Percentiles rank a stretch among this genome's conserved stretches.
These are phyloP conservation scores for Xylariaceae sp. DNA, from an alignment of 2,329 filamentous ascomycete species.

Conservation along the genomic window DNA sequence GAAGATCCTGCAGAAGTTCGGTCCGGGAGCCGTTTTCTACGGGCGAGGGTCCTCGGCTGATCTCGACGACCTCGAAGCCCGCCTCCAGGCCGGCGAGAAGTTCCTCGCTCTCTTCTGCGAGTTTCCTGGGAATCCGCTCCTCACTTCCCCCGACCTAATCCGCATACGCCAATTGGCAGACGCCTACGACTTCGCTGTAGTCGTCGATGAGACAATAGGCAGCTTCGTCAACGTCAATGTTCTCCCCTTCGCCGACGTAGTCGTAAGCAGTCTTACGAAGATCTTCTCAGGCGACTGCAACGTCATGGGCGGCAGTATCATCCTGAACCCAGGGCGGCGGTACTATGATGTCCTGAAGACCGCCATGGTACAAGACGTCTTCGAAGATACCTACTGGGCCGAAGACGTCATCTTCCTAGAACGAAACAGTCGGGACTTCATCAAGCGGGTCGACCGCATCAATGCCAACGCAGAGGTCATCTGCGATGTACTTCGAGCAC, in stretches of 20 bases:
- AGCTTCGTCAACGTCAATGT: conserved; percentile 96
- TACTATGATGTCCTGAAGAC: conserved; percentile 67
- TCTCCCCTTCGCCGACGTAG: conserved; percentile 79
- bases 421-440: conserved; percentile 90
- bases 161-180: conserved; percentile 78
- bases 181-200: conserved; percentile 78
- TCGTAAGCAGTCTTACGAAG: conserved; percentile 93
- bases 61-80: conserved; percentile 73
- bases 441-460: conserved; percentile 72
- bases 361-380: conserved; percentile 54
- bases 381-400: conserved; percentile 88
- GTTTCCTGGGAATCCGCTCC: conserved; percentile 86
- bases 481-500: conserved; percentile 61
- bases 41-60: conserved; percentile 72
- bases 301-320: conserved; percentile 84
- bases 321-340: conserved; percentile 59
- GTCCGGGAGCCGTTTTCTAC: conserved; percentile 82
- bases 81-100: conserved; percentile 64
- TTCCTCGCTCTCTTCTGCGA: conserved; percentile 88
- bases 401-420: conserved; percentile 95
- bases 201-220: conserved; percentile 93
- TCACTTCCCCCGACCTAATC: conserved; percentile 75
- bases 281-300: conserved; percentile 97
- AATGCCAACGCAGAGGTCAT: conserved; percentile 82
- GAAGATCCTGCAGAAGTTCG: conserved; percentile 92